A percentile compares a stretch with the other conserved stretches of the same genome.
Conservation (phyloP, 345 rosid genomes). For the Populus alba region DNA sequence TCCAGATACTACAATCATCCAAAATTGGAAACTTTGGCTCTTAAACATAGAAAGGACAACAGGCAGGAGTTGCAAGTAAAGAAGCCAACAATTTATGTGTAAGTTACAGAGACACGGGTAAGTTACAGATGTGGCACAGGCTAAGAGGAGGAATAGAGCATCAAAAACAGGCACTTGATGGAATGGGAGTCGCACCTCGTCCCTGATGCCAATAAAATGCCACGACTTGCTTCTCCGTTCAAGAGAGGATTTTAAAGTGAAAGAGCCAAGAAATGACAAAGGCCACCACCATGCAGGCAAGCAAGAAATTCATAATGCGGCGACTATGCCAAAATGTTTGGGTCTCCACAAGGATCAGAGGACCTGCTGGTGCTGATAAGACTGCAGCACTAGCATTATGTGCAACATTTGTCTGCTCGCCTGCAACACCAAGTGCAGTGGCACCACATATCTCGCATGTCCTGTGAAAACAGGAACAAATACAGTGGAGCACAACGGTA, state of each 20-base stretch:
- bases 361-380: slow-evolving; percentile 32
- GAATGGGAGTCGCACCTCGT: neutral
- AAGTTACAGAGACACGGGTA: neutral
- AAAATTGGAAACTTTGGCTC: neutral
- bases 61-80: neutral
- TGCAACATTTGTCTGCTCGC: slow-evolving; percentile 36
- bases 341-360: slow-evolving; percentile 37
- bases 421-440: slow-evolving; percentile 45
- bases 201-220: neutral
- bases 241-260: slow-evolving; percentile 43
- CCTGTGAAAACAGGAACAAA: slow-evolving; percentile 28
- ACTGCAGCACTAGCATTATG: slow-evolving; percentile 15
- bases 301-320: slow-evolving; percentile 56
- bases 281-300: slow-evolving; percentile 57
- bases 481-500: neutral
- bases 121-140: neutral
- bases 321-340: slow-evolving; percentile 58
- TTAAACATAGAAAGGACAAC: neutral
- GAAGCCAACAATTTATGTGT: neutral
- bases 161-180: neutral
- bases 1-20: neutral
- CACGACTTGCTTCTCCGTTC: neutral
- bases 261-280: slow-evolving; percentile 68
- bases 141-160: neutral
- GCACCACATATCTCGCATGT: slow-evolving; percentile 65